Evolutionary conservation across 176 grass and related monocot species (phyloP), one percentile per base, ranked within the genome.

Genomic region (maize (Zea mays)): DNA sequence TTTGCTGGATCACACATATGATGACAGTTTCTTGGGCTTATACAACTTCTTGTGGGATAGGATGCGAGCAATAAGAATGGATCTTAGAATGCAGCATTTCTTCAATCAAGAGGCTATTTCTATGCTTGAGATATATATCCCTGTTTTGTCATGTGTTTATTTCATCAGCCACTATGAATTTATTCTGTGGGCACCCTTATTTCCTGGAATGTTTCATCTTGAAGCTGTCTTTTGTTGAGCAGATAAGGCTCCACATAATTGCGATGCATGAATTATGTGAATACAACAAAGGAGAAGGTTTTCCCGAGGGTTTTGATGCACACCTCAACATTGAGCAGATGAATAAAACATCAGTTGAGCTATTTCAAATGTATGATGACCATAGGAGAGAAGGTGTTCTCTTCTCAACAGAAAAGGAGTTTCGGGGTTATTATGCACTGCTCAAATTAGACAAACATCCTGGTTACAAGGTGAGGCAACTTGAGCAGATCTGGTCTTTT

Each of bases 1-100:
- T 82, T 92, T 98, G 82, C 67, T 98, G 75, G 85, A 98, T 80
- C 87, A 88, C 68, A 65, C 85, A 17, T 98, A 98, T 54, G 87
- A 84, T 74, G 85, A 90, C 33, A 89, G 75, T 71, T 98, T 98
- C 50, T 83, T 98, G 82, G 82, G 89, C 34, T 85, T 94, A 45
- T 98, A 98, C 83, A 98, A 98, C 76, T 98, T 98, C 78, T 78
- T 98, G 80, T 98, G 95, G 95, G 95, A 98, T 65, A 89, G 95
- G 81, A 98, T 98, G 95, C 84, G 95, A 85, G 95, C 91, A 4
- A 88, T 98, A 84, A 91, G 95, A 79, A 90, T 98, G 91, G 95
- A 98, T 81, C 95, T 98, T 73, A 88, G 95, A 77, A 98, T 98
- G 95, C 95, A 98, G 64, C 95, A 98, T 62, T 92, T 92, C 44